Conservation (phyloP, 2,329 filamentous ascomycete genomes). For the Curvularia sp. region DNA sequence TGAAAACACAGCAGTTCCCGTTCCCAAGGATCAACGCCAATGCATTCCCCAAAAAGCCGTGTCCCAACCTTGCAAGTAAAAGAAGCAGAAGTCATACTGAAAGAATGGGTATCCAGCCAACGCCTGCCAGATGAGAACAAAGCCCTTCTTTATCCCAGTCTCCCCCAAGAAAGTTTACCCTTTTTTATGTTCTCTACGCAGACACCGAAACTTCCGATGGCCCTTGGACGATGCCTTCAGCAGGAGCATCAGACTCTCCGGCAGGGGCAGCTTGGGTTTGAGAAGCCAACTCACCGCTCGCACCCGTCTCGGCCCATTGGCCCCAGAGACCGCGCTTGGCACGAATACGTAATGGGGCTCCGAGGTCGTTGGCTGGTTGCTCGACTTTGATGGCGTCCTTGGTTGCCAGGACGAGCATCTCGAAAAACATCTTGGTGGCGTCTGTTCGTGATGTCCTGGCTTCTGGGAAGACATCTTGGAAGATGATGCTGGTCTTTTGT, state of each 20-base stretch:
- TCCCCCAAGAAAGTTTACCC: constrained; percentile 17
- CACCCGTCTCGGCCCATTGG: constrained; percentile 80
- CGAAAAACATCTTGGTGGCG: constrained; percentile 99
- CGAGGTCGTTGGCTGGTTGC: constrained; percentile 73
- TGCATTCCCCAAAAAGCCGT: constrained; percentile 20
- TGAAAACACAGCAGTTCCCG: constrained; percentile 4
- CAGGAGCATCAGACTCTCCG: constrained; percentile 27
- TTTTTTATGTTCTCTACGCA: constrained; percentile 18
- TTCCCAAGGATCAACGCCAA: constrained; percentile 25
- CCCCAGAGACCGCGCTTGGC: constrained; percentile 98
- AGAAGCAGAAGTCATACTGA: constrained; percentile 22
- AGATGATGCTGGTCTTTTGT: constrained; percentile 78
- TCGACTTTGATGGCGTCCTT: constrained; percentile 99
- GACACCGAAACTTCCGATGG: constrained; percentile 32
- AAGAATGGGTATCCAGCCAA: constrained; percentile 45
- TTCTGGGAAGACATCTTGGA: constrained; percentile 91
- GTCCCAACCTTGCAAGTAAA: constrained; percentile 15
- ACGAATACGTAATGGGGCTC: constrained; percentile 80
- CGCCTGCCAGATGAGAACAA: constrained; percentile 33
- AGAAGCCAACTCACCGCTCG: constrained; percentile 37
- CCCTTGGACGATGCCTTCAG: constrained; percentile 31
- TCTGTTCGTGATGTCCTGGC: constrained; percentile 81
- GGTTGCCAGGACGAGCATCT: constrained; percentile 91
- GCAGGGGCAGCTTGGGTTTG: constrained; percentile 28
- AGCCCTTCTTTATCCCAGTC: constrained; percentile 4